Evolutionary conservation across 2,329 filamentous ascomycete genomes (phyloP), one percentile per base, ranked within the genome.

Genomic region (Mycosphaerelloides madeirae): DNA sequence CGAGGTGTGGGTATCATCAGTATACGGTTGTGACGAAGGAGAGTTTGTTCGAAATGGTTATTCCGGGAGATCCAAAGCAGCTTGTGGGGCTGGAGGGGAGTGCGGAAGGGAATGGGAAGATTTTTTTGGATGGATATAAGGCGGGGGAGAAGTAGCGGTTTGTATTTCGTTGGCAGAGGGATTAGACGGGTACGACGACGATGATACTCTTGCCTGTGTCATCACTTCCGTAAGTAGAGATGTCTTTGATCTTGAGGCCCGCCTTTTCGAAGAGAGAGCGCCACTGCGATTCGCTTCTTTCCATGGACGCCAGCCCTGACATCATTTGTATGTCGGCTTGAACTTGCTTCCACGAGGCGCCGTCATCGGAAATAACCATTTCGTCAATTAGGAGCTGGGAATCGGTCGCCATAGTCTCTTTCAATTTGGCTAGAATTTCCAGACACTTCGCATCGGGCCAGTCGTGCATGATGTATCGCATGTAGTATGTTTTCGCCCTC

Each of bases 1-100:
- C 78, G 6, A 63, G 79, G 19, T 80, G 74, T 56, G 78, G 78
- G 13, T 82, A 82, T 58, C 77, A 75, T 55, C 68, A 81, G 58
- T 82, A 81, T 64, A 67, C 74, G 1, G 75, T 77, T 9, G 66
- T 81, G 2, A 64, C 65, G 40, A 71, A 77, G 16, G 60, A 62
- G 46, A 51, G 43, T 36, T 73, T 74, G 1, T 82, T 82, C 62
- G 77, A 81, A 38, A 82, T 82, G 79, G 61, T 59, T 4, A 61
- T 65, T 20, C 64, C 64, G 1, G 64, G 64, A 6, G 61, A 65
- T 56, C 55, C 58, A 36, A 58, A 60, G 46, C 39, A 58, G 44
- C 43, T 63, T 39, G 56, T 59, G 7, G 64, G 60, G 9, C 44
- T 66, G 38, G 64, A 66, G 41, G 63, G 64, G 7, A 64, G 58